These are phyloP conservation scores for Trichocomaceae sp. DNA, from an alignment of 2,329 filamentous ascomycete species.

Conservation along the genomic window DNA sequence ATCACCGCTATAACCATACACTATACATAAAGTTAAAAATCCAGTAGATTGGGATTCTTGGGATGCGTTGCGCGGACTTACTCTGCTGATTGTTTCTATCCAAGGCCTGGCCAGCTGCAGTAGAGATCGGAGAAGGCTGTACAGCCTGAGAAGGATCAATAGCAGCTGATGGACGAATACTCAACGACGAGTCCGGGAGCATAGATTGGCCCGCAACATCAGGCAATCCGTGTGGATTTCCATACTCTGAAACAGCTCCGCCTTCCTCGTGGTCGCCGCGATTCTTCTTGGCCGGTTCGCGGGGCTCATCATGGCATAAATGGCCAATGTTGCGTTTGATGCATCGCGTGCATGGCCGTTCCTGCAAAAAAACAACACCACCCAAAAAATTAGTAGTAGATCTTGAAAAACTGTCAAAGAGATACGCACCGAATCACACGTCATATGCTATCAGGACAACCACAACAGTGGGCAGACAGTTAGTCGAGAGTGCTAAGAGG, in stretches of 20 bases:
- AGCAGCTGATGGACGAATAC: conserved; percentile 45
- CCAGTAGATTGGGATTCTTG: conserved; percentile 6
- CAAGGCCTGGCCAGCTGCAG: conserved; percentile 55
- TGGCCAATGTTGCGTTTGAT: conserved; percentile 98
- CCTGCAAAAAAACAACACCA: conserved; percentile 54
- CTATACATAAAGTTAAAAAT: conserved; percentile 43
- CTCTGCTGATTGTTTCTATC: conserved; percentile 14
- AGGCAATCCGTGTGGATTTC: conserved; percentile 46
- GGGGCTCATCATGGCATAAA: conserved; percentile 93
- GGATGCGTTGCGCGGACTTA: too few species aligned
- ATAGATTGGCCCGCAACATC: conserved; percentile 44
- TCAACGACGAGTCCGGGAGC: conserved; percentile 35
- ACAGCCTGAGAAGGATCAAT: conserved; percentile 55
- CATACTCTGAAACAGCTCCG: conserved; percentile 39
- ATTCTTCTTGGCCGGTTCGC: conserved; percentile 75
- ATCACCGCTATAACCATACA: conserved; percentile 69
- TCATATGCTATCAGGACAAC: conserved; percentile 65
- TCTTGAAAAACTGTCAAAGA: neutral
- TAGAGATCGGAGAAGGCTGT: conserved; percentile 55
- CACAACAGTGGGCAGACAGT: conserved; percentile 23
- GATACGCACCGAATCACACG: conserved; percentile 69
- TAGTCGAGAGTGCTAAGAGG: neutral
- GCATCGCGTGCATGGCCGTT: conserved; percentile 93
- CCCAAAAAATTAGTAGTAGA: conserved; percentile 26
- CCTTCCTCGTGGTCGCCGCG: conserved; percentile 64